A percentile compares a stretch with the other conserved stretches of the same genome.
Evolutionary conservation across 2,329 filamentous ascomycete genomes (phyloP).

Genomic region (Xylogone sp.): DNA sequence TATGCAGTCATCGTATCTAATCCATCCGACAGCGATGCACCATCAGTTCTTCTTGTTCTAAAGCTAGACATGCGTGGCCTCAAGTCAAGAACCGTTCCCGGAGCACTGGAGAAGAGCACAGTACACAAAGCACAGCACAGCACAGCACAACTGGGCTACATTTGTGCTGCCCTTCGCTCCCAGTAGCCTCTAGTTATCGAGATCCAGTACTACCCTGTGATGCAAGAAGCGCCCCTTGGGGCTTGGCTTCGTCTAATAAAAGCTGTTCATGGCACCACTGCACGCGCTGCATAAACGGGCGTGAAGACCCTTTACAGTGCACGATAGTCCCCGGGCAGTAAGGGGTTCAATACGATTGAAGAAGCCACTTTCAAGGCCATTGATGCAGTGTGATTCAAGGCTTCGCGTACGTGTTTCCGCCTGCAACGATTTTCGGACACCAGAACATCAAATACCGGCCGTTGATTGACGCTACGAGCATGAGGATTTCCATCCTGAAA

Average conservation of each 20-base stretch:
- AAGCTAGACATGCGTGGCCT: too few species aligned
- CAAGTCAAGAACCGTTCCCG: too few species aligned
- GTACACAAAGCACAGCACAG: too few species aligned
- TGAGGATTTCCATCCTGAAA: neutral
- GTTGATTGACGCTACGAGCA: neutral
- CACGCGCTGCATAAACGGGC: neutral
- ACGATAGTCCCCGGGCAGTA: neutral
- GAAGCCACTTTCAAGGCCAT: neutral
- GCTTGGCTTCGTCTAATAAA: neutral
- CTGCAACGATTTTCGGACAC: neutral
- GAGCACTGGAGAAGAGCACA: too few species aligned
- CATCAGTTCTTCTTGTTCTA: too few species aligned
- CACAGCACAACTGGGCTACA: too few species aligned
- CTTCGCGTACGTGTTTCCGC: neutral
- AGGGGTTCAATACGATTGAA: neutral
- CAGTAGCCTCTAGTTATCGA: neutral
- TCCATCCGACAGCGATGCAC: too few species aligned
- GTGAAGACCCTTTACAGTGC: neutral
- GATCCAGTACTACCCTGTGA: neutral
- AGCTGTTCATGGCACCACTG: neutral
- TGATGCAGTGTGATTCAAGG: neutral
- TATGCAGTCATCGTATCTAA: too few species aligned
- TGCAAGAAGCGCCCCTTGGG: neutral
- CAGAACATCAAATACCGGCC: neutral
- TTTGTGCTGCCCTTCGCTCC: neutral